Percentiles rank a stretch among this genome's conserved stretches.
phyloP scores from a whole-genome alignment of 1,284 basidiomycete genomes.

The Phellinidium pouzarii region DNA sequence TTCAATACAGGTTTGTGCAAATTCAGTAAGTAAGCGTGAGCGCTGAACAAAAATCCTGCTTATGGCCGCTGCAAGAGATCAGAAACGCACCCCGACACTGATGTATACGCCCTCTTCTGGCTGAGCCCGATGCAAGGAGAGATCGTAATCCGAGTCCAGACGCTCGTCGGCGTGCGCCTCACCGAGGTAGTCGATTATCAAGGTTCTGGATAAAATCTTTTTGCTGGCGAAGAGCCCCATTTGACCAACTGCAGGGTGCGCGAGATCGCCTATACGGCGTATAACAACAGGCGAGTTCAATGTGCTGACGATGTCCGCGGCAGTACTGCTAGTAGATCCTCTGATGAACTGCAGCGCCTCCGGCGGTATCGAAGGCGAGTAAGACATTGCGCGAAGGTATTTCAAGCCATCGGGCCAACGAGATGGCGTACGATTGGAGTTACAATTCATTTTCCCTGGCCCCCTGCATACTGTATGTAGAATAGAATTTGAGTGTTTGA shows the following conservation, averaged over 20 bases:
- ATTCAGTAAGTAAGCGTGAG: neutral
- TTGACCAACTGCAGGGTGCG: slow-evolving; percentile 80
- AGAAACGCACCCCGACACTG: slow-evolving; percentile 44
- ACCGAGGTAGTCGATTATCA: slow-evolving; percentile 79
- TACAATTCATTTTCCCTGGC: neutral
- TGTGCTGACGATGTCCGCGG: neutral
- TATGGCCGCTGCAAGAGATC: neutral
- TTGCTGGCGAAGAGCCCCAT: slow-evolving; percentile 73
- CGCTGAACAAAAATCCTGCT: neutral
- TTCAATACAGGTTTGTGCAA: slow-evolving; percentile 25
- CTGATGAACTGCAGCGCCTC: slow-evolving; percentile 12
- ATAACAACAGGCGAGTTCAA: slow-evolving; percentile 32
- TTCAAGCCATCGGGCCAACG: slow-evolving; percentile 17
- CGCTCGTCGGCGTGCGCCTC: slow-evolving; percentile 76
- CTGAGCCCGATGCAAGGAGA: slow-evolving; percentile 63
- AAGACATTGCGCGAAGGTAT: slow-evolving; percentile 8
- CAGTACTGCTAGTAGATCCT: neutral
- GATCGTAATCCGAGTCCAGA: slow-evolving; percentile 74
- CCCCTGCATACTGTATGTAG: too few species aligned
- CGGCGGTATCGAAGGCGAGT: slow-evolving; percentile 11
- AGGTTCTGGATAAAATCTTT: slow-evolving; percentile 58
- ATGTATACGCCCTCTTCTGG: slow-evolving; percentile 30
- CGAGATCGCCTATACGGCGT: slow-evolving; percentile 35
- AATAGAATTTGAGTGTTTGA: too few species aligned
- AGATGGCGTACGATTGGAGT: slow-evolving; percentile 7